Evolutionary conservation across 75 land plant genomes (phyloP).

Genomic region (Ceratopteris richardii): DNA sequence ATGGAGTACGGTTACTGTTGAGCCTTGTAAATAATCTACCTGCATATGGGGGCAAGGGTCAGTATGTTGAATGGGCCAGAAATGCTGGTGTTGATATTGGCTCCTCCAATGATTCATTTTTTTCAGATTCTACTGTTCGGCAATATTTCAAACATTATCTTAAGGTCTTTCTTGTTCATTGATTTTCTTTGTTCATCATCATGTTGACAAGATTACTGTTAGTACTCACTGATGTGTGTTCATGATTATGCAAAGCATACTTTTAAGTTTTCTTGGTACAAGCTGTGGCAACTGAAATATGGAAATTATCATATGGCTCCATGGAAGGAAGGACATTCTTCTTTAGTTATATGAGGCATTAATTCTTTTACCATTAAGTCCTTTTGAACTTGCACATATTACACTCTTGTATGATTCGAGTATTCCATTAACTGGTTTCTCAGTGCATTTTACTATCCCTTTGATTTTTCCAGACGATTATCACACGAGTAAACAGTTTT

Average conservation of each 20-base stretch:
- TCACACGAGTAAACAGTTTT: slow-evolving; percentile 59
- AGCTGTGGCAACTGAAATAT: no score
- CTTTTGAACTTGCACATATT: background rate
- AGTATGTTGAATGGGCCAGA: slow-evolving; percentile 74
- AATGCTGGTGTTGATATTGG: slow-evolving; percentile 36
- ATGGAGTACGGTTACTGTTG: slow-evolving; percentile 48
- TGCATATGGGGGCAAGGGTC: slow-evolving; percentile 59
- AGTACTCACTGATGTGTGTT: no score
- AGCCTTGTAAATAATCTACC: slow-evolving; percentile 54
- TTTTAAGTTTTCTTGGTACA: no score
- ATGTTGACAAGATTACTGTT: no score
- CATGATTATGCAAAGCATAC: no score
- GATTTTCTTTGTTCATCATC: no score
- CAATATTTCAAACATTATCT: slow-evolving; percentile 52
- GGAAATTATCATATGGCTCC: no score
- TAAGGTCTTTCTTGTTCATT: slow-evolving; percentile 27
- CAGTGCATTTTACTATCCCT: no score
- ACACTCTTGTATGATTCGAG: background rate
- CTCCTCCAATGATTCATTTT: slow-evolving; percentile 57
- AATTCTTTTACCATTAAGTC: no score
- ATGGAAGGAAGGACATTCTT: no score
- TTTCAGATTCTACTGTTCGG: slow-evolving; percentile 38
- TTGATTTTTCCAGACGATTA: slow-evolving; percentile 40
- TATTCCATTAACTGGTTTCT: no score
- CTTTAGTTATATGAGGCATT: no score